A percentile compares a stretch with the other conserved stretches of the same genome.
These are phyloP conservation scores for Camellia japonica DNA, from an alignment of 148 eudicot genomes.

Conservation along the genomic window DNA sequence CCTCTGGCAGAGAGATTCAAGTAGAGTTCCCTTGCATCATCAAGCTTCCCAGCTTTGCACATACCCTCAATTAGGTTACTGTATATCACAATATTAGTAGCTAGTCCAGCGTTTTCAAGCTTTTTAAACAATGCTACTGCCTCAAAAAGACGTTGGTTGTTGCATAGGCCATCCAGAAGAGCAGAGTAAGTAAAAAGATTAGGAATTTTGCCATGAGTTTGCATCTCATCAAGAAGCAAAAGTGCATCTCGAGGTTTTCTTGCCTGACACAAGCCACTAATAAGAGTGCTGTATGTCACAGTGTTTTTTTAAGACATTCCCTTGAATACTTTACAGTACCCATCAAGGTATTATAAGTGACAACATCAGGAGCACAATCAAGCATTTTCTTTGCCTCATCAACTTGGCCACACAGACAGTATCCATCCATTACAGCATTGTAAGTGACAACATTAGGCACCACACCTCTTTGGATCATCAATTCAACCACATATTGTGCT, in stretches of 20 bases:
- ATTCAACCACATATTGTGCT: no score
- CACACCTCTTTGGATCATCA: no score
- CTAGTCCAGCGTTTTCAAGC: not conserved
- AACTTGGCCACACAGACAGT: constrained; percentile 16
- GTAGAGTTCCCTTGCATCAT: constrained; percentile 8
- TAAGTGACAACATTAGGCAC: no score
- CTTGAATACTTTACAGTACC: not conserved
- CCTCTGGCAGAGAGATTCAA: constrained; percentile 3
- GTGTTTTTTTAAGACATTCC: not conserved
- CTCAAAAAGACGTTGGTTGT: not conserved
- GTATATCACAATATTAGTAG: constrained; percentile 14
- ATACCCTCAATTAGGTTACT: not conserved
- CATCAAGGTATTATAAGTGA: not conserved
- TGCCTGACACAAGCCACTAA: not conserved
- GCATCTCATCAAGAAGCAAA: not conserved
- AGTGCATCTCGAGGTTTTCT: not conserved
- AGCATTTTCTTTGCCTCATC: constrained; percentile 12
- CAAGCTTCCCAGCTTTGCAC: no score
- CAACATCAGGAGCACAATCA: constrained; percentile 12
- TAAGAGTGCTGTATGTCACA: not conserved
- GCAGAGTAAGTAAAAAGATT: not conserved
- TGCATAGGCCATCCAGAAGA: not conserved
- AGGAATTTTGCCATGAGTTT: not conserved
- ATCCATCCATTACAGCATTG: constrained; percentile 7
- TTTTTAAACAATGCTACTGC: not conserved